phyloP scores from a whole-genome alignment of 345 rosid genomes.

The Gossypium stocksii region DNA sequence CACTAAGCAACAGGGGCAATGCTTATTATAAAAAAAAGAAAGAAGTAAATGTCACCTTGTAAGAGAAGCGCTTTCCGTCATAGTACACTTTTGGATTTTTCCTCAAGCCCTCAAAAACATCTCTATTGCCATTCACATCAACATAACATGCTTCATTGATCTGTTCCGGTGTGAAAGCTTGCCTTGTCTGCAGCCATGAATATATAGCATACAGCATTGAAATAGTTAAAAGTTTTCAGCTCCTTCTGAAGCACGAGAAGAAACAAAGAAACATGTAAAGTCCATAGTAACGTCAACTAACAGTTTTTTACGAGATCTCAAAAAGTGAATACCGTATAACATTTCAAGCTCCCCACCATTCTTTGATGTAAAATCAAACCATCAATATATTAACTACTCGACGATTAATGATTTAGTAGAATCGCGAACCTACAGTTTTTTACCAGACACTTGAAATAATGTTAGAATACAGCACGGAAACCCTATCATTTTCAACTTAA shows the following conservation, averaged over 20 bases:
- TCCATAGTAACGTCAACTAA: background rate
- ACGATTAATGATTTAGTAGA: background rate
- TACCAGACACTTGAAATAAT: background rate
- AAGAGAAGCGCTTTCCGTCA: slow-evolving; percentile 75
- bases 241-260: background rate
- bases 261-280: background rate
- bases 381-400: background rate
- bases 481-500: background rate
- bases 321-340: background rate
- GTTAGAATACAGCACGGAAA: background rate
- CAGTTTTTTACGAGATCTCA: background rate
- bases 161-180: slow-evolving; percentile 64
- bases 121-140: slow-evolving; percentile 63
- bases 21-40: background rate
- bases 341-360: background rate
- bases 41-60: slow-evolving; percentile 13
- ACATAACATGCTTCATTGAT: slow-evolving; percentile 68
- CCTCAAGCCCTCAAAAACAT: slow-evolving; percentile 75
- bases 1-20: background rate
- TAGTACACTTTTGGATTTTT: slow-evolving; percentile 70
- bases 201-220: background rate
- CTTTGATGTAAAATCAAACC: background rate
- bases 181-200: slow-evolving; percentile 54
- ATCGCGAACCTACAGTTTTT: background rate
- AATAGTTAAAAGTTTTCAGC: background rate